phyloP scores from a whole-genome alignment of 495 filamentous ascomycete genomes.

The Lasiosphaeria ovina region DNA sequence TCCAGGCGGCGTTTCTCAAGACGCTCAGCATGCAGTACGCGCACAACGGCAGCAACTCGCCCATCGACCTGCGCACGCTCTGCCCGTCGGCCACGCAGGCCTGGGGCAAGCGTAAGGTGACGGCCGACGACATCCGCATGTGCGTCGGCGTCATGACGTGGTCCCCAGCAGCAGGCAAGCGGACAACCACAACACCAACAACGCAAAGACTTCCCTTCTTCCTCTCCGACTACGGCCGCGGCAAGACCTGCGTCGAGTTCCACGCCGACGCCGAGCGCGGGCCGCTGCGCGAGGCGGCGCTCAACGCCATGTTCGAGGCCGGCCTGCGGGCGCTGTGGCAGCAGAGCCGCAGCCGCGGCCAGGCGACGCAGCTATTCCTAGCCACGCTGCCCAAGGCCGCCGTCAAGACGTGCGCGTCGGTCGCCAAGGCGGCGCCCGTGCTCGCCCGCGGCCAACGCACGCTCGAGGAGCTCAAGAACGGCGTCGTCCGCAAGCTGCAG shows the following conservation, averaged over 20 bases:
- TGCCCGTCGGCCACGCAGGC: conserved; percentile 53
- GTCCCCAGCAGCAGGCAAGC: conserved; percentile 1
- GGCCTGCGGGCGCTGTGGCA: conserved; percentile 51
- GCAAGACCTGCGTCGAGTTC: conserved; percentile 46
- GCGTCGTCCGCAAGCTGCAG: conserved; percentile 46
- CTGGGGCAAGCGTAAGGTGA: conserved; percentile 62
- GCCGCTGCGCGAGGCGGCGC: conserved; percentile 53
- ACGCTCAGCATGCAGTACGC: conserved; percentile 58
- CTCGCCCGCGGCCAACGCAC: conserved; percentile 59
- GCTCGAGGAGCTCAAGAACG: conserved; percentile 58
- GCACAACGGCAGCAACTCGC: conserved; percentile 61
- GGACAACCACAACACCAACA: conserved; percentile 7
- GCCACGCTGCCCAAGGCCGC: conserved; percentile 53
- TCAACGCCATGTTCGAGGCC: conserved; percentile 53
- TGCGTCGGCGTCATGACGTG: conserved; percentile 52
- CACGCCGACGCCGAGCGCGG: conserved; percentile 27
- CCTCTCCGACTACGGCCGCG: conserved; percentile 60
- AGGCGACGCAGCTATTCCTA: conserved; percentile 44
- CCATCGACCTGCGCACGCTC: conserved; percentile 57
- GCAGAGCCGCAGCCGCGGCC: conserved; percentile 18
- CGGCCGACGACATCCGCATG: conserved; percentile 56
- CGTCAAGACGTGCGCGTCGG: conserved; percentile 47
- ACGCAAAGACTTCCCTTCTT: conserved; percentile 36
- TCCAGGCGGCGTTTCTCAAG: conserved; percentile 58
- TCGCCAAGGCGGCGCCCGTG: conserved; percentile 42